Conservation (phyloP, 371 early-diverging fungal genomes). For the Gilbertella persicaria region DNA sequence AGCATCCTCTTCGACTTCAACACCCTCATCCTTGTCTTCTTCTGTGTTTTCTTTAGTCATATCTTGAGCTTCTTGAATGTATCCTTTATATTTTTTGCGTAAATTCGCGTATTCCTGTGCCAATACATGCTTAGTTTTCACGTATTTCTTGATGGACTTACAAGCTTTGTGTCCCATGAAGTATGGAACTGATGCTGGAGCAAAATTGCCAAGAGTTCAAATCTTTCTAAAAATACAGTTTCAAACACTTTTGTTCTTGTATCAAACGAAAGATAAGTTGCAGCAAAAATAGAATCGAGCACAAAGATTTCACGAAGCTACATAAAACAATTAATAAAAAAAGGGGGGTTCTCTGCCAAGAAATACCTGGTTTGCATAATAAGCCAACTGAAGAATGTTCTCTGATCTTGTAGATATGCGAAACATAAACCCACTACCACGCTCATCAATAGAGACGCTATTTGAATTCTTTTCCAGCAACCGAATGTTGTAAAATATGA, state of each 20-base stretch:
- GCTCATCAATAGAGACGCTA: constrained; percentile 24
- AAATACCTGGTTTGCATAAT: constrained; percentile 40
- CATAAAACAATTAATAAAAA: neutral
- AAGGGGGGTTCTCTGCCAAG: too few species aligned
- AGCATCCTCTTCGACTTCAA: neutral
- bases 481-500: constrained; percentile 30
- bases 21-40: constrained; percentile 5
- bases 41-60: neutral
- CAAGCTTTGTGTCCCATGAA: constrained; percentile 22
- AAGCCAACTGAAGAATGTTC: constrained; percentile 27
- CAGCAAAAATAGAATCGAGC: constrained; percentile 28
- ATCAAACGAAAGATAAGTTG: constrained; percentile 29
- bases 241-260: neutral
- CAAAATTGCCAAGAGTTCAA: constrained; percentile 26
- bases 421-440: constrained; percentile 15
- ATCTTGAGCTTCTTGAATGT: neutral
- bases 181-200: constrained; percentile 21
- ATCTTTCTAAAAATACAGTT: constrained; percentile 20
- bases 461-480: constrained; percentile 26
- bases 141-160: neutral
- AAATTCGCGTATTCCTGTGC: constrained; percentile 4
- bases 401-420: constrained; percentile 23
- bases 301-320: constrained; percentile 32
- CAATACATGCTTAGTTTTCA: neutral
- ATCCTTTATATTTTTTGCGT: neutral